Conservation (phyloP, 129 eudicot species). For the Ambrosia trifida region DNA sequence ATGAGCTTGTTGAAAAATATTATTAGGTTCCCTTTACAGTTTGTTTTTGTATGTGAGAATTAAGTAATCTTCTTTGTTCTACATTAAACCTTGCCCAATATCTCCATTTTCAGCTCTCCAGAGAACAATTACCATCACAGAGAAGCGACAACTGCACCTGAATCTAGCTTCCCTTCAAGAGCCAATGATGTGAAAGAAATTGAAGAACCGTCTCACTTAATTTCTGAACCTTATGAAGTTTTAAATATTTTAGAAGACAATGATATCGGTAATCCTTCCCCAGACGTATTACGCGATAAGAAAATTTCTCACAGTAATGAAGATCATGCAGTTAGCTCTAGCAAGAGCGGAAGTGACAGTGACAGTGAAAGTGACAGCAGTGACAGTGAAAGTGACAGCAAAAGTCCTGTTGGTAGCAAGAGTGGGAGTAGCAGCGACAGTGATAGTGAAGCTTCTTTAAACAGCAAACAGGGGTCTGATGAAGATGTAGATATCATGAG, state of each 20-base stretch:
- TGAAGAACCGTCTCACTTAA: conserved; percentile 43
- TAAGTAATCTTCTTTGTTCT: background rate
- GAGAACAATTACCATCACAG: conserved; percentile 47
- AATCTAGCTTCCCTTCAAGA: conserved; percentile 31
- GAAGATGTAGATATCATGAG: conserved; percentile 97
- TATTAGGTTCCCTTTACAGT: conserved; percentile 3
- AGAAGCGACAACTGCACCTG: conserved; percentile 39
- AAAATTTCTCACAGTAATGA: conserved; percentile 51
- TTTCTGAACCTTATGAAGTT: conserved; percentile 45
- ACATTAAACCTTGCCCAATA: background rate
- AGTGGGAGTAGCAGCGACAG: conserved; percentile 70
- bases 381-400: conserved; percentile 68
- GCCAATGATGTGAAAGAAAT: conserved; percentile 30
- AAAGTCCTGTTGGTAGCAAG: conserved; percentile 67
- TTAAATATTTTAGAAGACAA: conserved; percentile 42
- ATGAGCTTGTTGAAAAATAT: background rate
- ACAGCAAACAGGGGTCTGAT: conserved; percentile 91
- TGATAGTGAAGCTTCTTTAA: conserved; percentile 83
- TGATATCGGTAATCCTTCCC: conserved; percentile 50
- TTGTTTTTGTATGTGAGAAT: background rate
- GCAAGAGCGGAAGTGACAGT: conserved; percentile 70
- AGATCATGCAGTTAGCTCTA: conserved; percentile 58
- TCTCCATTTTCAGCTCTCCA: conserved; percentile 57
- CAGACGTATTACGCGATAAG: conserved; percentile 55
- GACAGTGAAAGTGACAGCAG: conserved; percentile 79